Percentiles rank a stretch among this genome's conserved stretches.
Conservation (phyloP, 768 basidiomycete genomes). For the Mycena belliarum region DNA sequence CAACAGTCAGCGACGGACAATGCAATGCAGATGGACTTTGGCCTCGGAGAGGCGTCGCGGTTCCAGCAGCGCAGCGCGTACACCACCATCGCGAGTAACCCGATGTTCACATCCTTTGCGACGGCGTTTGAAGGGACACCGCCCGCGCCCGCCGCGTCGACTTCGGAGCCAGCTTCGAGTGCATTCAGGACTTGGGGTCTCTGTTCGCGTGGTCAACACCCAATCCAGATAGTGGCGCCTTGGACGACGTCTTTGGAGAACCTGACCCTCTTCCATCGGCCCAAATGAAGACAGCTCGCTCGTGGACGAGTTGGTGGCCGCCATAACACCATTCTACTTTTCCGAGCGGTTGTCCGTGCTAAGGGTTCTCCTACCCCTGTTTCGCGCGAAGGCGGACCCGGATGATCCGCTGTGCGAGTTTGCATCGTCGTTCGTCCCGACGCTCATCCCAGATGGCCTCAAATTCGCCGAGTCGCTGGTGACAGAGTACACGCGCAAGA, state of each 20-base stretch:
- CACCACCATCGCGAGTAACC: constrained; percentile 82
- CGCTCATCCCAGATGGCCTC: constrained; percentile 63
- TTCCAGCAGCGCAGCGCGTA: constrained; percentile 57
- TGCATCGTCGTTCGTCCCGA: constrained; percentile 54
- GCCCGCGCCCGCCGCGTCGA: constrained; percentile 15
- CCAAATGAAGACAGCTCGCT: constrained; percentile 44
- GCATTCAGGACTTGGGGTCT: constrained; percentile 48
- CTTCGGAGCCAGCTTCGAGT: constrained; percentile 24
- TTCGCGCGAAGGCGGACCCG: constrained; percentile 66
- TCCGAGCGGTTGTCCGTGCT: constrained; percentile 75
- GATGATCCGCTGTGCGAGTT: constrained; percentile 54
- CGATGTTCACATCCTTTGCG: constrained; percentile 82
- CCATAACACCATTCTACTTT: constrained; percentile 80
- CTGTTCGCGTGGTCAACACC: constrained; percentile 47
- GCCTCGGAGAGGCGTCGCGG: constrained; percentile 56
- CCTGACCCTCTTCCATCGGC: constrained; percentile 48
- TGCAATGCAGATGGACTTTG: constrained; percentile 62
- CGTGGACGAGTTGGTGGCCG: constrained; percentile 61
- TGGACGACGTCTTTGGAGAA: constrained; percentile 50
- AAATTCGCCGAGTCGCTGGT: constrained; percentile 65
- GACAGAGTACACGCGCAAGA: constrained; percentile 59
- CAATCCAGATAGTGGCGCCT: constrained; percentile 35
- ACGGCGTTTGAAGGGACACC: constrained; percentile 51
- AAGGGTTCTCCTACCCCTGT: constrained; percentile 71
- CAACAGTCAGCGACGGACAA: constrained; percentile 56